phyloP scores from a whole-genome alignment of 179 eudicot genomes.

The Drosera spatulata region DNA sequence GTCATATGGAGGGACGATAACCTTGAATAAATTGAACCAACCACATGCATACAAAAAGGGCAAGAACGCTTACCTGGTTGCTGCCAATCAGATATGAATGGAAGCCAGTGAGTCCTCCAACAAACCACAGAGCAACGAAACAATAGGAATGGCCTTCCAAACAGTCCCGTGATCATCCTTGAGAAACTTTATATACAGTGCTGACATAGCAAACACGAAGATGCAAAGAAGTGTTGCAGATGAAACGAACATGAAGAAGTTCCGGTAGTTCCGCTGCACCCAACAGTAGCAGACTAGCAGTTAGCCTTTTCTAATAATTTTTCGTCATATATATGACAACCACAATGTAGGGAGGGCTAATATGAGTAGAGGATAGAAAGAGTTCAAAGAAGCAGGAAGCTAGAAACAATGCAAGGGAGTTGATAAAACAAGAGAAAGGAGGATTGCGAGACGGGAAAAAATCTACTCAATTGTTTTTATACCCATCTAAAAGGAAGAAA shows the following conservation, averaged over 20 bases:
- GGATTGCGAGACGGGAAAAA: no score
- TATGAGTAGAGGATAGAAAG: no score
- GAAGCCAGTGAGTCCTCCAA: constrained; percentile 96
- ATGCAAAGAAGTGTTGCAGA: constrained; percentile 85
- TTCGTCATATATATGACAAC: no score
- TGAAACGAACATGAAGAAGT: constrained; percentile 76
- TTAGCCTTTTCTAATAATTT: neutral
- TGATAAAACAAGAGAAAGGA: no score
- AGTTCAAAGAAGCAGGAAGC: no score
- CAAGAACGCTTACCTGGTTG: constrained; percentile 53
- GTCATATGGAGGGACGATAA: no score
- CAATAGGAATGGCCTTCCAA: constrained; percentile 80
- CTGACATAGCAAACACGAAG: constrained; percentile 78
- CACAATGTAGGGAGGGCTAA: no score
- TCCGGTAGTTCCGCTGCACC: constrained; percentile 94
- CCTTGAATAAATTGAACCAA: no score
- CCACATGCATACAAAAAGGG: neutral
- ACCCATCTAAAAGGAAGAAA: neutral
- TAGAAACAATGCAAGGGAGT: no score
- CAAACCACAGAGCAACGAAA: constrained; percentile 88
- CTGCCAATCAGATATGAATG: constrained; percentile 82
- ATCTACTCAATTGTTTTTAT: no score
- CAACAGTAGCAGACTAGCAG: neutral
- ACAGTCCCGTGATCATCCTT: constrained; percentile 69
- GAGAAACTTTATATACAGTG: constrained; percentile 67